Percentiles rank a stretch among this genome's conserved stretches.
These are phyloP conservation scores for Syncephalastrum contaminatum DNA, from an alignment of 371 early-diverging fungal genomes.

Conservation along the genomic window DNA sequence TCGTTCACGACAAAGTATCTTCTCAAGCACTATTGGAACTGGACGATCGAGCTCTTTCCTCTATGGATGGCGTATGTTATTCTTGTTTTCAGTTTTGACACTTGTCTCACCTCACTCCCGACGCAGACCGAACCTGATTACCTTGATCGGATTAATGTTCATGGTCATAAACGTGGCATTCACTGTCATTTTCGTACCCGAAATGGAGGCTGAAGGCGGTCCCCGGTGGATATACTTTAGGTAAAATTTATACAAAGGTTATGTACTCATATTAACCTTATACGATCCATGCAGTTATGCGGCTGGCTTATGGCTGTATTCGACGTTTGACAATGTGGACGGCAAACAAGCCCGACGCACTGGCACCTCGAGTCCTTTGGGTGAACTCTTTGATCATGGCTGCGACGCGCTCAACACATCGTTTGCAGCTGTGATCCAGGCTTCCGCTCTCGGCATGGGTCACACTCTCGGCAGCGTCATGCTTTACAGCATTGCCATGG, in stretches of 20 bases:
- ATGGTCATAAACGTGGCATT: slow-evolving; percentile 76
- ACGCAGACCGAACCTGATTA: slow-evolving; percentile 94
- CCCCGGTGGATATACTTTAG: slow-evolving; percentile 52
- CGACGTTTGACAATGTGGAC: slow-evolving; percentile 97
- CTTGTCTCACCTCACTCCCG: not conserved
- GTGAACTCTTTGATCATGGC: slow-evolving; percentile 95
- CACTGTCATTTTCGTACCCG: slow-evolving; percentile 49
- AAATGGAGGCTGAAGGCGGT: slow-evolving; percentile 37
- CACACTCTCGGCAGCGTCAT: slow-evolving; percentile 66
- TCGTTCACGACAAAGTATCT: slow-evolving; percentile 83
- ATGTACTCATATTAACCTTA: too few relatives aligned
- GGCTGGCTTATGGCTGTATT: slow-evolving; percentile 90
- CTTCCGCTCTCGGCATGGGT: slow-evolving; percentile 83
- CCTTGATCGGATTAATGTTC: slow-evolving; percentile 89
- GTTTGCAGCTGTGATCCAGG: slow-evolving; percentile 82
- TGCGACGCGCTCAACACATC: slow-evolving; percentile 94
- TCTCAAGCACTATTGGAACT: slow-evolving; percentile 87
- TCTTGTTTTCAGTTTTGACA: slow-evolving; percentile 1
- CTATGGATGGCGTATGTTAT: slow-evolving; percentile 87
- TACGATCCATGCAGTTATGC: slow-evolving; percentile 55
- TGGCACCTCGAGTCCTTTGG: slow-evolving; percentile 88
- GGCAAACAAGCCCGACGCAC: slow-evolving; percentile 98
- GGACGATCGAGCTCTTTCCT: slow-evolving; percentile 86
- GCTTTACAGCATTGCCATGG: slow-evolving; percentile 67
- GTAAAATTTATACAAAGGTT: not conserved